Evolutionary conservation across 140 eudicot genomes (phyloP).

Genomic region (Anethum foeniculum): DNA sequence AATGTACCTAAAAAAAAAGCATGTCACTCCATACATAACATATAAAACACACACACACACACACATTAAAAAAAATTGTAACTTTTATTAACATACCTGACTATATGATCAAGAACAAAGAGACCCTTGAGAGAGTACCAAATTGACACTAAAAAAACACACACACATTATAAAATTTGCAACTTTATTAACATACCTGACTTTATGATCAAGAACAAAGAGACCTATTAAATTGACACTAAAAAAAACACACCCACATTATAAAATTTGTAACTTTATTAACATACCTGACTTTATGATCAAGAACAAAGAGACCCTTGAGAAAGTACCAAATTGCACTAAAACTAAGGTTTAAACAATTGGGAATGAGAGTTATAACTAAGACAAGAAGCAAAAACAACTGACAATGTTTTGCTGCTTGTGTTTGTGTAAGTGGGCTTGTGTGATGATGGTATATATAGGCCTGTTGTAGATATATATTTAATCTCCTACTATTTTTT

Average conservation of each 20-base stretch:
- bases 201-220: neutral
- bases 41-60: neutral
- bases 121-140: neutral
- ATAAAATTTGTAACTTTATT: neutral
- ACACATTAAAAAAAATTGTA: neutral
- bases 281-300: constrained; percentile 9
- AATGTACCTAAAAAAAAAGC: neutral
- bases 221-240: neutral
- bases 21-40: neutral
- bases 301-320: neutral
- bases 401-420: neutral
- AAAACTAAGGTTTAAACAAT: neutral
- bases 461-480: neutral
- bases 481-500: neutral
- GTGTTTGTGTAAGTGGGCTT: neutral
- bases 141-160: neutral
- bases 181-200: neutral
- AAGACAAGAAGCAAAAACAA: neutral
- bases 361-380: neutral
- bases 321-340: neutral
- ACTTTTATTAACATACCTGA: neutral
- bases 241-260: neutral
- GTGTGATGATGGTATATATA: neutral
- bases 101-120: neutral
- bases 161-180: neutral